A percentile compares a stretch with the other conserved stretches of the same genome.
Conservation (phyloP, 345 rosid genomes). For the Eucalyptus virginea region DNA sequence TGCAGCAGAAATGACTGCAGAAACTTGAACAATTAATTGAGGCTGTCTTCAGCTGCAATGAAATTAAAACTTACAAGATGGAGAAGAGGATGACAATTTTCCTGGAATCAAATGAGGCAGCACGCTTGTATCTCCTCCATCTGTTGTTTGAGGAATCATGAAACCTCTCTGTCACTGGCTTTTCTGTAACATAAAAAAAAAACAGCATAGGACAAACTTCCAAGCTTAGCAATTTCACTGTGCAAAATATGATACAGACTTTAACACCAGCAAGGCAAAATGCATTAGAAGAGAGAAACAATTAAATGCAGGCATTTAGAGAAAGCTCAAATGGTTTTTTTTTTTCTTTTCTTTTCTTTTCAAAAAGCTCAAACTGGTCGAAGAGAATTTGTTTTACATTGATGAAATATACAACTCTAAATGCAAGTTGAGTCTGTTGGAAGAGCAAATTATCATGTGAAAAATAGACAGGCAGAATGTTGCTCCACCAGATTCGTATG, state of each 20-base stretch:
- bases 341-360: background rate
- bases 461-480: background rate
- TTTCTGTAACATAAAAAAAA: constrained; percentile 17
- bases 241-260: background rate
- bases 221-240: background rate
- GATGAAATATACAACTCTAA: background rate
- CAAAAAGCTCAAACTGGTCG: background rate
- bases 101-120: constrained; percentile 78
- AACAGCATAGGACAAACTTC: background rate
- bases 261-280: background rate
- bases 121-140: constrained; percentile 85
- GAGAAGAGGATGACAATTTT: constrained; percentile 81
- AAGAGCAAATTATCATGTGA: background rate
- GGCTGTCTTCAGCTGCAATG: background rate
- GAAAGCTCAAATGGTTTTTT: background rate
- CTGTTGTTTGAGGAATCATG: constrained; percentile 64
- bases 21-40: background rate
- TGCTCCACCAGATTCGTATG: background rate
- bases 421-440: background rate
- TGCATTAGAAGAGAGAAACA: background rate
- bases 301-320: background rate
- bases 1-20: background rate
- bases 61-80: constrained; percentile 50
- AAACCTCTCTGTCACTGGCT: constrained; percentile 38
- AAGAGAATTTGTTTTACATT: background rate